A percentile compares a stretch with the other conserved stretches of the same genome.
These are phyloP conservation scores for Pleurotus ostreatus DNA, from an alignment of 768 basidiomycete genomes.

Conservation along the genomic window DNA sequence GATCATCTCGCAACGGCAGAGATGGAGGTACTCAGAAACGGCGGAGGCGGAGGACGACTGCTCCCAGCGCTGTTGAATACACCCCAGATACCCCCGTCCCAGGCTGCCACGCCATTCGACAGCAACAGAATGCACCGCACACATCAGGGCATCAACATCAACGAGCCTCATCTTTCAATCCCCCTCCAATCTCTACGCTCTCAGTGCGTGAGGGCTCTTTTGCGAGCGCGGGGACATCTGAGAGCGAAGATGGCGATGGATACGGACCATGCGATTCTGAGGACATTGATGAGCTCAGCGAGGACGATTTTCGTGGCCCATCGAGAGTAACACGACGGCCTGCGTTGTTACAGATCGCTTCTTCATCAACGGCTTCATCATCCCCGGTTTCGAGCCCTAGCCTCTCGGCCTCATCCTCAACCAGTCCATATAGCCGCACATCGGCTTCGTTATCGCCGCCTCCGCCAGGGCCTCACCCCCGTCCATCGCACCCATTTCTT, in stretches of 20 bases:
- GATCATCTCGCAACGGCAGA: conserved; percentile 18
- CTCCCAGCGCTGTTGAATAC: background rate
- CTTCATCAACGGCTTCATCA: background rate
- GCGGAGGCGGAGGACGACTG: background rate
- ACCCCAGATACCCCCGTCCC: background rate
- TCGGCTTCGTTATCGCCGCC: conserved; percentile 1
- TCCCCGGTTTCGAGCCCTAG: conserved; percentile 2
- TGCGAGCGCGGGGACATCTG: background rate
- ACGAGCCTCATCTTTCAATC: background rate
- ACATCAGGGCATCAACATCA: background rate
- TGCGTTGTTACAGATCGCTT: background rate
- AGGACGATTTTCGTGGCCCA: background rate
- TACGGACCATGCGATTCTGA: background rate
- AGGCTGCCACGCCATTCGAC: too few species aligned
- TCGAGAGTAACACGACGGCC: too few species aligned
- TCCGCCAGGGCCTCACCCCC: background rate
- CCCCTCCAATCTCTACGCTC: conserved; percentile 4
- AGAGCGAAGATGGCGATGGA: background rate
- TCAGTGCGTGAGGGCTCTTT: background rate
- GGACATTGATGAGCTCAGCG: background rate
- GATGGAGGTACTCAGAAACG: background rate
- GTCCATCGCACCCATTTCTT: too few species aligned
- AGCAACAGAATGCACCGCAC: background rate
- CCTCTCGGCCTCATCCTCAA: background rate
- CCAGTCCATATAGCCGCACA: background rate